phyloP scores from a whole-genome alignment of 176 grass and related monocot species.

The Oryza punctata region DNA sequence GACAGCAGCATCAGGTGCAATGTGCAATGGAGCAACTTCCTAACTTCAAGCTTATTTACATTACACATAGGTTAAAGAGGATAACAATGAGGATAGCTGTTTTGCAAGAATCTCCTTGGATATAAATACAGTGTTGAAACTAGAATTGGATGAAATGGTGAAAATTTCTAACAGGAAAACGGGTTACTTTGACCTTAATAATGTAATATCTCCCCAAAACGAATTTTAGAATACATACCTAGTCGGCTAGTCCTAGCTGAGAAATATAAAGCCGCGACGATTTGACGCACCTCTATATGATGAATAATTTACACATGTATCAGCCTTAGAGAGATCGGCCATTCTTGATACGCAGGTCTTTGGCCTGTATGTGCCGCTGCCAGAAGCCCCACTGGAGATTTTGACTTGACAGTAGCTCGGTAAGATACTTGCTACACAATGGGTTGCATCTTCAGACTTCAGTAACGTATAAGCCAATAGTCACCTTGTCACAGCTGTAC shows the following conservation, averaged over 20 bases:
- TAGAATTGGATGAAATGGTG: conserved; percentile 16
- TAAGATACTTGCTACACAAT: conserved; percentile 11
- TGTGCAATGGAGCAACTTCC: not conserved
- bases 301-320: conserved; percentile 39
- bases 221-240: conserved; percentile 33
- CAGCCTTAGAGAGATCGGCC: not conserved
- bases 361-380: not conserved
- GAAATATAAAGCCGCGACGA: conserved; percentile 40
- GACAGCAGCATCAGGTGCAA: not conserved
- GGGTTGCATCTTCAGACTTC: not conserved
- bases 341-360: conserved; percentile 1
- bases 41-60: not conserved
- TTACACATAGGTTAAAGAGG: not conserved
- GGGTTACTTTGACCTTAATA: conserved; percentile 14
- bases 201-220: conserved; percentile 32
- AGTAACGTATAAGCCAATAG: not conserved
- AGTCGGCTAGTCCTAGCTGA: conserved; percentile 30
- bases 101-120: not conserved
- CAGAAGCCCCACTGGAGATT: conserved; percentile 17
- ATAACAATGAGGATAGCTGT: not conserved
- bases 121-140: conserved; percentile 45
- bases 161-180: conserved; percentile 17
- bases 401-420: not conserved
- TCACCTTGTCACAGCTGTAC: not conserved
- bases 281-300: conserved; percentile 39